phyloP scores from a whole-genome alignment of 345 rosid genomes.

The Clausena lansium region DNA sequence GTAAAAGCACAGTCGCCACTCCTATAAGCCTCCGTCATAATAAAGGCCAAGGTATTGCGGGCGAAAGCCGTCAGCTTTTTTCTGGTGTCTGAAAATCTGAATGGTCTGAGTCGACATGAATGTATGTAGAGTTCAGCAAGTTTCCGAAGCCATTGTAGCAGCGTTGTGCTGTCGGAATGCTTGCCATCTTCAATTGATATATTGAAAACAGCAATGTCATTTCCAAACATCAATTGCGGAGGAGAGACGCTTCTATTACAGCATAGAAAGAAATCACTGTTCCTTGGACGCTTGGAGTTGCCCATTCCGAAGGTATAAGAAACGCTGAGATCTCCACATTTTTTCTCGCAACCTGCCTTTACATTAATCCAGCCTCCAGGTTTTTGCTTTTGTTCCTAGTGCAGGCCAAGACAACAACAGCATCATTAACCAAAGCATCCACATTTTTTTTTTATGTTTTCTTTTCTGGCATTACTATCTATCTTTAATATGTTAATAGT shows the following conservation, averaged over 20 bases:
- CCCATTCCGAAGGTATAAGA: background rate
- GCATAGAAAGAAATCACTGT: constrained; percentile 9
- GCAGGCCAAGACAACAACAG: background rate
- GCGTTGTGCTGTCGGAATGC: no score
- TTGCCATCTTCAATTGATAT: no score
- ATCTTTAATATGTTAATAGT: no score
- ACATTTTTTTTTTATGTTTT: background rate
- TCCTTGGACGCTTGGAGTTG: background rate
- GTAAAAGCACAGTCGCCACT: constrained; percentile 15
- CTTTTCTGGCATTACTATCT: no score
- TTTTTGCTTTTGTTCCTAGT: background rate
- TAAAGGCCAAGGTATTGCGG: background rate
- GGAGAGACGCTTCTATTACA: background rate
- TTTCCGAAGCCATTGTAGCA: background rate
- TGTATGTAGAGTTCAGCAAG: rapidly evolving
- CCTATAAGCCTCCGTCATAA: background rate
- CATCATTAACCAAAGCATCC: background rate
- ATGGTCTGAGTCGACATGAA: background rate
- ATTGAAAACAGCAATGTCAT: no score
- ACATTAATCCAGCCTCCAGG: background rate
- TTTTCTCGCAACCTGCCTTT: background rate
- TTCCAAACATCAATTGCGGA: no score
- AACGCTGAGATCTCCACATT: background rate
- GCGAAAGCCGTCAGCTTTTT: constrained; percentile 31
- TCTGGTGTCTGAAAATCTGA: constrained; percentile 9